These are phyloP conservation scores for Aspergillus glaucus DNA, from an alignment of 2,329 filamentous ascomycete genomes.

Conservation along the genomic window DNA sequence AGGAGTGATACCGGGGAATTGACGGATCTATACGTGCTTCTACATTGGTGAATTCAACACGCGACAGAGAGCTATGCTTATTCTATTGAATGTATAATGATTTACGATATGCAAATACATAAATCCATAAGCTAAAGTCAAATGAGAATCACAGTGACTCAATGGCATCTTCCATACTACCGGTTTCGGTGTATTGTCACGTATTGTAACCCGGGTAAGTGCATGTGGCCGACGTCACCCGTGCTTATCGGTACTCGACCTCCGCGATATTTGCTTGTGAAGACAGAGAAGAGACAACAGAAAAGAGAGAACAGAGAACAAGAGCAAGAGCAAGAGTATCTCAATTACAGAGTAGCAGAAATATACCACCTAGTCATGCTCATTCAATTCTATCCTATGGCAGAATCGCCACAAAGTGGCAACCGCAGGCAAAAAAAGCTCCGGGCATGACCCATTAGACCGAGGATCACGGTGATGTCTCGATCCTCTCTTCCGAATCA, in stretches of 20 bases:
- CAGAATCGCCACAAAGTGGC: neutral
- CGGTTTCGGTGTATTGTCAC: slow-evolving; percentile 9
- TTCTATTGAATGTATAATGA: too few relatives aligned
- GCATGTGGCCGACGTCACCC: slow-evolving; percentile 13
- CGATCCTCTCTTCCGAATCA: slow-evolving; percentile 34
- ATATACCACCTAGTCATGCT: neutral
- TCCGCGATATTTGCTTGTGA: neutral
- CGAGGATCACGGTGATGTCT: slow-evolving; percentile 29
- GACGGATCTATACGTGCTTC: neutral
- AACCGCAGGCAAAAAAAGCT: neutral
- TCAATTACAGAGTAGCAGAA: neutral
- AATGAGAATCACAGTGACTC: neutral
- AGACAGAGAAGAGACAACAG: neutral
- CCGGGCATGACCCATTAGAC: slow-evolving; percentile 26
- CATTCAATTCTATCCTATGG: neutral
- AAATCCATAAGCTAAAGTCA: neutral
- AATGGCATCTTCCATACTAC: neutral
- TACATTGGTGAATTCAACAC: neutral
- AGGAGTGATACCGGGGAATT: neutral
- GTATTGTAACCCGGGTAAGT: slow-evolving; percentile 6
- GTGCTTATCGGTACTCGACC: neutral
- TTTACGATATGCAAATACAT: neutral
- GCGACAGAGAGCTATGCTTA: too few relatives aligned
- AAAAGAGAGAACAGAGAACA: neutral
- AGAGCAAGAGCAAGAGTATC: neutral